Evolutionary conservation across 345 rosid genomes (phyloP).

Genomic region (Ceriops zippeliana): DNA sequence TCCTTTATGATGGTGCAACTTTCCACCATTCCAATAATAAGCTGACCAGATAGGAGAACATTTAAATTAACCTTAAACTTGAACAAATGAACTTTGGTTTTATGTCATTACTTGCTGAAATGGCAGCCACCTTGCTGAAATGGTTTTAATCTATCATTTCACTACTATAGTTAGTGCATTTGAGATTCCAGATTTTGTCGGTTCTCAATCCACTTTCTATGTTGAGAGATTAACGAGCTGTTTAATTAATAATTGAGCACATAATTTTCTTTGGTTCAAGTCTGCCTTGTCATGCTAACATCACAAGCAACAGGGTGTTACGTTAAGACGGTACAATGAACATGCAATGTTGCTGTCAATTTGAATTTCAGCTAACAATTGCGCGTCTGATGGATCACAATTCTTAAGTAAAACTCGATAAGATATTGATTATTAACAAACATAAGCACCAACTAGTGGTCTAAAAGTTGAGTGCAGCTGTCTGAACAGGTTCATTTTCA

Average conservation of each 20-base stretch:
- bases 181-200: constrained; percentile 13
- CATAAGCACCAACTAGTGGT: too few relatives aligned
- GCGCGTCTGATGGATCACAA: too few relatives aligned
- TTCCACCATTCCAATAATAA: not conserved
- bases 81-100: not conserved
- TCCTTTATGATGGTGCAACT: constrained; percentile 1
- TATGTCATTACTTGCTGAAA: not conserved
- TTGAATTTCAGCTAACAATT: too few relatives aligned
- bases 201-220: constrained; percentile 5
- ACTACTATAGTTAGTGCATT: constrained; percentile 1
- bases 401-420: too few relatives aligned
- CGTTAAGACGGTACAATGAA: not conserved
- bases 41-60: not conserved
- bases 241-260: not conserved
- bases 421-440: too few relatives aligned
- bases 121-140: too few relatives aligned
- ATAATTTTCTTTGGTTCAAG: not conserved
- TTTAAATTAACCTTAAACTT: not conserved
- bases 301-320: not conserved
- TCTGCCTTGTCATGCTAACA: constrained; percentile 6
- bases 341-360: too few relatives aligned
- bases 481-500: too few relatives aligned
- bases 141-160: not conserved
- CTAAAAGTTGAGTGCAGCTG: too few relatives aligned
- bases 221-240: not conserved